These are phyloP conservation scores for Annulohypoxylon moriforme DNA, from an alignment of 495 filamentous ascomycete genomes.

Conservation along the genomic window DNA sequence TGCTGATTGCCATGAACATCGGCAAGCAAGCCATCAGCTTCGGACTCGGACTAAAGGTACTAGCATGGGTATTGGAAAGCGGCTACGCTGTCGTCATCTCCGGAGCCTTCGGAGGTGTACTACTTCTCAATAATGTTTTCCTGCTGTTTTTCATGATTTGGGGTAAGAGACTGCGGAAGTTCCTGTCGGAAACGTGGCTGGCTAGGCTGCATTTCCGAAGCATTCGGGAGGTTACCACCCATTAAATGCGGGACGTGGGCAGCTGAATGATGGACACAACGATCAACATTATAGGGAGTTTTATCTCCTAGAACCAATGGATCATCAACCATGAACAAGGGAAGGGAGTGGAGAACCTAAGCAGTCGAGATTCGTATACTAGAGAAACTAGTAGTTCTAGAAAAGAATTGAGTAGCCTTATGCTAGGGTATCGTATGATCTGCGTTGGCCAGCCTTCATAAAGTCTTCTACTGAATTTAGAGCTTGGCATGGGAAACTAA, in stretches of 20 bases:
- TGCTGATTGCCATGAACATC: constrained; percentile 75
- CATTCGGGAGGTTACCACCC: constrained; percentile 54
- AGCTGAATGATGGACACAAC: neutral
- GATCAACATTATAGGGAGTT: constrained; percentile 3
- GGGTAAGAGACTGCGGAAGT: constrained; percentile 66
- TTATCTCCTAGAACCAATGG: neutral
- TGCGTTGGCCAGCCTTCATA: neutral
- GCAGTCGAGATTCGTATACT: neutral
- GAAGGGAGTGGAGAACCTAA: constrained; percentile 1
- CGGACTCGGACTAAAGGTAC: constrained; percentile 68
- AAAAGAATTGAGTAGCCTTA: constrained; percentile 4
- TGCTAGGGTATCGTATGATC: constrained; percentile 10
- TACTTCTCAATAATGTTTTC: constrained; percentile 67
- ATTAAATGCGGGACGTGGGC: constrained; percentile 36
- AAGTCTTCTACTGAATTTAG: constrained; percentile 14
- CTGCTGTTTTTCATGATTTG: constrained; percentile 67
- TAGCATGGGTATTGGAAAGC: constrained; percentile 66
- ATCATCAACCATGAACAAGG: constrained; percentile 11
- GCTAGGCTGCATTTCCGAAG: constrained; percentile 60
- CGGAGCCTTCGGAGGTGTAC: constrained; percentile 65
- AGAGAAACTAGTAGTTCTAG: constrained; percentile 5
- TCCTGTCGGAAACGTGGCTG: constrained; percentile 64
- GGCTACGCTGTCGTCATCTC: constrained; percentile 70
- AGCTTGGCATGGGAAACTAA: constrained; percentile 28
- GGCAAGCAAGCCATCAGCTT: constrained; percentile 74